Evolutionary conservation across 768 basidiomycete genomes (phyloP), one percentile per base, ranked within the genome.

Genomic region (Lactarius psammicola): DNA sequence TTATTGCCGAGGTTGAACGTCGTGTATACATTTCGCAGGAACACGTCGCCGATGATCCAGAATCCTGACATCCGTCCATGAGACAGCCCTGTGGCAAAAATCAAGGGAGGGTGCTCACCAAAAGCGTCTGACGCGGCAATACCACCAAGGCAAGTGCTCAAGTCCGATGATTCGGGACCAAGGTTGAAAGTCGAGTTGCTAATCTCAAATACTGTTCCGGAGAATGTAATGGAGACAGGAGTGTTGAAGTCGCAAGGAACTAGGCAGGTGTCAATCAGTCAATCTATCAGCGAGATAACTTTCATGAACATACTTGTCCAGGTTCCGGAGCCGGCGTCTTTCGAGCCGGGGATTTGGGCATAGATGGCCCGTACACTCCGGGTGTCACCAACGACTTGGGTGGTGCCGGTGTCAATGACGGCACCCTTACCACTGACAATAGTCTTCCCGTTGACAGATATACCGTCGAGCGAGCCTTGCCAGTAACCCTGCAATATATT

Each of bases 371-470:
- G 0, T 2, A 23, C 13, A 49, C n/a, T 23, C 46, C 13, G n/a
- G 4, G 60, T 23, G 56, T 68, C 61, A 49, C 73, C 75, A 34
- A 74, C 26, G 62, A 76, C 70, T 33, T 72, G 63, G 10, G 74
- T 75, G 8, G 76, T 76, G 31, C 76, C 75, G 67, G 62, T 72
- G 68, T 75, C 76, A 61, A 77, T 73, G 68, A 76, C 70, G 44
- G 77, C 60, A 3, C 46, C 38, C 55, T 60, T 56, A 8, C 4
- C 4, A 13, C 42, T 30, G 15, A 68, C 4, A n/a, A 67, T 60
- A 23, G 34, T 28, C 18, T 65, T 60, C 54, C 71, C 71, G 51
- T 71, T 69, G 36, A 75, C 71, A 33, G 69, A 30, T 4, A 74
- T 66, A 46, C 61, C 62, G 42, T 74, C 71, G 57, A 74, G 44